phyloP scores from a whole-genome alignment of 2,329 filamentous ascomycete species.

The Colletotrichum sidae region DNA sequence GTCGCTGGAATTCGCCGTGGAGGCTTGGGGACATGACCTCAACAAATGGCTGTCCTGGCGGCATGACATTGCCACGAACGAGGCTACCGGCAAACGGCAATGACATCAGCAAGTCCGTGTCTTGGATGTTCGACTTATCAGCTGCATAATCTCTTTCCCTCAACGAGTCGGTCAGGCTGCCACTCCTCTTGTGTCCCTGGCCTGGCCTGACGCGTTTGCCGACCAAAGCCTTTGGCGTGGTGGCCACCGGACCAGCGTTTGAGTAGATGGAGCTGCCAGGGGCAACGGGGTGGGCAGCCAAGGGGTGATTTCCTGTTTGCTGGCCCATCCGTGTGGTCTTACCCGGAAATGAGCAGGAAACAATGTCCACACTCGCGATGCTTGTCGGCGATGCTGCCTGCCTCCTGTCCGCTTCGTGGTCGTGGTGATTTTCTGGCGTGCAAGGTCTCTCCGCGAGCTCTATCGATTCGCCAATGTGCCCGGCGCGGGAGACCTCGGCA shows the following conservation, averaged over 20 bases:
- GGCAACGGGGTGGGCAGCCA: constrained; percentile 66
- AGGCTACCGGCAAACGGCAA: constrained; percentile 83
- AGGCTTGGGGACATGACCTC: constrained; percentile 69
- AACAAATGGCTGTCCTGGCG: constrained; percentile 85
- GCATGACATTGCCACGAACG: constrained; percentile 86
- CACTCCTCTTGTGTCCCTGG: constrained; percentile 82
- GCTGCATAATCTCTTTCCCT: constrained; percentile 69
- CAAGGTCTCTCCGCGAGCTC: constrained; percentile 57
- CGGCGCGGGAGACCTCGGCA: constrained; percentile 58
- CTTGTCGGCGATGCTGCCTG: constrained; percentile 65
- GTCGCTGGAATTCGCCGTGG: constrained; percentile 56
- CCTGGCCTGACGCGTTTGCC: constrained; percentile 70
- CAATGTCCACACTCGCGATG: constrained; percentile 68
- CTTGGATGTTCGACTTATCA: constrained; percentile 62
- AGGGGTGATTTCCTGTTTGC: constrained; percentile 52
- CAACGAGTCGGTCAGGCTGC: constrained; percentile 87
- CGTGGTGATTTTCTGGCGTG: constrained; percentile 56
- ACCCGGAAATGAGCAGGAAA: constrained; percentile 73
- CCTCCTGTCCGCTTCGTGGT: constrained; percentile 46
- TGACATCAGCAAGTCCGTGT: constrained; percentile 69
- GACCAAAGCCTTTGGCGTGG: constrained; percentile 67
- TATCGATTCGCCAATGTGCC: constrained; percentile 59
- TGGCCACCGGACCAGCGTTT: constrained; percentile 63
- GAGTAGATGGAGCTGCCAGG: constrained; percentile 62
- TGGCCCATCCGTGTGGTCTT: constrained; percentile 55